phyloP scores from a whole-genome alignment of 164 flowering plant genomes.

The Chloranthus sessilifolius region DNA sequence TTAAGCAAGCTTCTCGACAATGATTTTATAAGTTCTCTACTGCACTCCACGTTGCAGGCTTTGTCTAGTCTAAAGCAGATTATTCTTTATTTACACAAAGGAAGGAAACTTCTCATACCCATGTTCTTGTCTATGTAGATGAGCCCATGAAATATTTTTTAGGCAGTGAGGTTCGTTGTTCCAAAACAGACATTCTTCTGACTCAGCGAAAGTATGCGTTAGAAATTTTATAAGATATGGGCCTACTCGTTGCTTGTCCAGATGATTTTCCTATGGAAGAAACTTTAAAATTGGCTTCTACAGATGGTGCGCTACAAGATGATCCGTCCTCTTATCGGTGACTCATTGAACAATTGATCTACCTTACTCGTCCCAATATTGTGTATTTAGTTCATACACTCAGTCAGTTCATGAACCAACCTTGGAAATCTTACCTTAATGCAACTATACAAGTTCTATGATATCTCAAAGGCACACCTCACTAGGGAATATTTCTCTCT shows the following conservation, averaged over 20 bases:
- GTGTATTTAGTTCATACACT: neutral
- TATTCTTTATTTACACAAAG: neutral
- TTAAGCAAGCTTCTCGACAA: neutral
- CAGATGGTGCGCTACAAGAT: neutral
- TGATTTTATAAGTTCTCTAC: neutral
- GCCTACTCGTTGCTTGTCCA: neutral
- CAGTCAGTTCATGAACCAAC: slow-evolving; percentile 1
- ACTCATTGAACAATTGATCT: neutral
- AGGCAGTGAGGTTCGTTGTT: neutral
- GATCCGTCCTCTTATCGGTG: neutral
- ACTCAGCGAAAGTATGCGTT: neutral
- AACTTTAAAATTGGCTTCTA: neutral
- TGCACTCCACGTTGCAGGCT: neutral
- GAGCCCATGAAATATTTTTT: neutral
- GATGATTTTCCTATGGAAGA: neutral
- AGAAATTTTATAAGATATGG: neutral
- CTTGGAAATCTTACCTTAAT: neutral
- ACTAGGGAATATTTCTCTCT: neutral
- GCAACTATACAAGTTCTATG: neutral
- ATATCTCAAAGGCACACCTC: neutral
- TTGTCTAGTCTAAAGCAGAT: neutral
- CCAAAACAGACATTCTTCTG: neutral
- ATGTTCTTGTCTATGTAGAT: neutral
- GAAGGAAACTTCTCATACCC: neutral
- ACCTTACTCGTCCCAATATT: neutral